Base-by-base conservation (phyloP, 2,329 filamentous ascomycete genomes). In the Pestalotiopsis sp. region DNA sequence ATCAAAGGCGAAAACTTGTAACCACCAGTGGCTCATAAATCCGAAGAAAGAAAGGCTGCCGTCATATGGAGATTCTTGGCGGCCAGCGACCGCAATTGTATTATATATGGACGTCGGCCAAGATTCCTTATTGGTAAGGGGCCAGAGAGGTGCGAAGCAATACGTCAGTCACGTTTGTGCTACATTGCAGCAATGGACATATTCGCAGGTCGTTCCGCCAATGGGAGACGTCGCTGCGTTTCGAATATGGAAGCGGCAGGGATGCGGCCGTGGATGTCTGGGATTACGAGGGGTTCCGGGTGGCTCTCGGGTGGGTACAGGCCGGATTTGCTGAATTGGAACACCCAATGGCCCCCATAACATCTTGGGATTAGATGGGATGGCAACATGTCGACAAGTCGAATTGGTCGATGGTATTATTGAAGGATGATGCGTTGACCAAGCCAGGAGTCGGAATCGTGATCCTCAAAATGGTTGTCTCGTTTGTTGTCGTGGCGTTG, bases 201-300 rank as follows among this genome's bases (percentile, higher is more conserved):
- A 39, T 60, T 27, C 62, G 38, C 38, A 64, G 41, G 23, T 64
- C 62, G 39, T 49, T 64, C 13, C 62, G 36, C 62, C 62, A 45
- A 64, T 52, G 11, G 14, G 20, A 64, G 17, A 14, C 20, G 23
- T 41, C 12, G 41, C 23, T 52, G 62, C 39, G 39, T 64, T 64
- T 64, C 62, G 39, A 52, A 64, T 64, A 64, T 25, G 62, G 39
- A 64, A 52, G n/a, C 23, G 62, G 14, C 62, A 64, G 62, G 62
- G 62, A 17, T 52, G n/a, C 17, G 39, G 62, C 39, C 14, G 62
- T 17, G 38, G 39, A 45, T 13, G 7, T 49, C 20, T n/a, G 12
- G 39, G 62, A 64, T 41, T 23, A 20, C 31, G 20, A 49, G 62
- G 62, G 36, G 38, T 39, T 45, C 20, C 36, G 62, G 38, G 62